Conservation (phyloP, 306 rosid genomes). For the Styphnolobium japonicum region DNA sequence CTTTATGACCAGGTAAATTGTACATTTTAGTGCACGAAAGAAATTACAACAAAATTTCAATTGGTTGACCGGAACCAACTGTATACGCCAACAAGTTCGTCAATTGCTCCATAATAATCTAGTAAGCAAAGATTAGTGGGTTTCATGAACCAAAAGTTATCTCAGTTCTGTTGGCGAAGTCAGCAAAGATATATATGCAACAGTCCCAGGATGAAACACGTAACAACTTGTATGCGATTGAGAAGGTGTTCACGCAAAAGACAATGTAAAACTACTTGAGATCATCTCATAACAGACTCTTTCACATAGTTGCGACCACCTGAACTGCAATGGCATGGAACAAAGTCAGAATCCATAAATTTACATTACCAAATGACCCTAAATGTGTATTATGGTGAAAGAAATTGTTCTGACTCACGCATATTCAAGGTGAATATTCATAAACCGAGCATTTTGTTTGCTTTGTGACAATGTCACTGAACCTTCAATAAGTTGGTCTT, state of each 20-base stretch:
- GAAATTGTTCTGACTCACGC: slow-evolving; percentile 45
- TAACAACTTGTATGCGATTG: background rate
- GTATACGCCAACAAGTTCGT: background rate
- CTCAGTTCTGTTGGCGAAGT: background rate
- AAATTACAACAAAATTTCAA: slow-evolving; percentile 26
- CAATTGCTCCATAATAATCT: background rate
- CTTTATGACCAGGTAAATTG: background rate
- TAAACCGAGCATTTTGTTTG: slow-evolving; percentile 59
- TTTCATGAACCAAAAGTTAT: background rate
- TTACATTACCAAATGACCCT: background rate
- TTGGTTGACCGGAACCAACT: slow-evolving; percentile 5
- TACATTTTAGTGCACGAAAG: background rate
- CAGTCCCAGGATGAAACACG: background rate
- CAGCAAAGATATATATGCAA: slow-evolving; percentile 9
- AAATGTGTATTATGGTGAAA: background rate
- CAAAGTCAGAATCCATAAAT: background rate
- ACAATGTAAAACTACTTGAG: background rate
- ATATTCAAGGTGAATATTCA: slow-evolving; percentile 72
- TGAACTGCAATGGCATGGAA: slow-evolving; percentile 52
- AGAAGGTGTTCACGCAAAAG: background rate
- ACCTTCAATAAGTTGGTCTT: slow-evolving; percentile 76
- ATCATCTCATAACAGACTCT: slow-evolving; percentile 69
- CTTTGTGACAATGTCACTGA: slow-evolving; percentile 66
- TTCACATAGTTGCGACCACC: slow-evolving; percentile 65
- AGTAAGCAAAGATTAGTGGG: slow-evolving; percentile 19